Conservation (phyloP, 768 basidiomycete genomes). For the button mushroom (Agaricus bisporus) region DNA sequence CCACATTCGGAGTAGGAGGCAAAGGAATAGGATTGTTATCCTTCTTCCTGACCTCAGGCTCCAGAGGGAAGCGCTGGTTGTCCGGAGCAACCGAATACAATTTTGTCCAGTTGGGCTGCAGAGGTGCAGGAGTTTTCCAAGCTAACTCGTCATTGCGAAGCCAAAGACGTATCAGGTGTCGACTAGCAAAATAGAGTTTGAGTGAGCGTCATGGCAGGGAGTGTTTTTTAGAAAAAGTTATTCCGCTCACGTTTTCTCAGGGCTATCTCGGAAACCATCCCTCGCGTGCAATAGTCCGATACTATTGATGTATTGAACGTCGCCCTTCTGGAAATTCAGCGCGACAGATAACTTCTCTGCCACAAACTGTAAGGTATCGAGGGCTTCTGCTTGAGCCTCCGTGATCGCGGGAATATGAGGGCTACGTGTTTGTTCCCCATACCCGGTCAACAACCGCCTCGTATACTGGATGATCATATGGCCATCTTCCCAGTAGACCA, state of each 20-base stretch:
- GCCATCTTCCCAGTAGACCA: slow-evolving; percentile 33
- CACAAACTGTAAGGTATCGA: slow-evolving; percentile 29
- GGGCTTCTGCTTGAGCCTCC: slow-evolving; percentile 44
- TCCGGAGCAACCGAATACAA: slow-evolving; percentile 29
- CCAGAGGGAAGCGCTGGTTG: slow-evolving; percentile 38
- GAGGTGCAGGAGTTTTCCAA: slow-evolving; percentile 12
- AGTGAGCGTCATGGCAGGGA: background rate
- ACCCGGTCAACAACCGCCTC: slow-evolving; percentile 38
- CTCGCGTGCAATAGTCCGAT: slow-evolving; percentile 40
- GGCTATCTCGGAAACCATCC: slow-evolving; percentile 37
- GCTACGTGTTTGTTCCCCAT: slow-evolving; percentile 26
- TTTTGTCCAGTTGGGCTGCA: slow-evolving; percentile 12
- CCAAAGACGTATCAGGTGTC: slow-evolving; percentile 41
- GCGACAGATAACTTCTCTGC: slow-evolving; percentile 37
- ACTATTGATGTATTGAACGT: slow-evolving; percentile 46
- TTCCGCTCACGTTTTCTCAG: slow-evolving; percentile 32
- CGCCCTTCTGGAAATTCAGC: slow-evolving; percentile 42
- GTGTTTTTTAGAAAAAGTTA: background rate
- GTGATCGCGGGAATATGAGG: slow-evolving; percentile 37
- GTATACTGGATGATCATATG: slow-evolving; percentile 41
- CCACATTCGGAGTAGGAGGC: background rate
- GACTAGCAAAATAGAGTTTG: slow-evolving; percentile 18
- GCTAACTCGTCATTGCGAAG: slow-evolving; percentile 22
- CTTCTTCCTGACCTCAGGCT: slow-evolving; percentile 37
- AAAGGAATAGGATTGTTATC: slow-evolving; percentile 15